Conservation (phyloP, 306 rosid species). For the Casuarina glauca region DNA sequence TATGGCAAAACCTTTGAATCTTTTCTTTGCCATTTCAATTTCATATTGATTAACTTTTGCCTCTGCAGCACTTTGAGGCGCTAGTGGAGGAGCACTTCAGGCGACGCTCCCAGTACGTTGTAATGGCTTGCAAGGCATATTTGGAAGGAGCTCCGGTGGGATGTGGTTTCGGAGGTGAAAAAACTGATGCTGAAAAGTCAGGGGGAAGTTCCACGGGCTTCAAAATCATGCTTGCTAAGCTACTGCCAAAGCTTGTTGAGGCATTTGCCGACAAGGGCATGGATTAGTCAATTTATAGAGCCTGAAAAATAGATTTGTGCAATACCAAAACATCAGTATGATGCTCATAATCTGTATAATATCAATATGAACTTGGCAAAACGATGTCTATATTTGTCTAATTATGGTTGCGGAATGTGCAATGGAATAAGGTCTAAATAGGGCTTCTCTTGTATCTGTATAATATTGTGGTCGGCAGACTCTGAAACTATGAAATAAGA, state of each 20-base stretch:
- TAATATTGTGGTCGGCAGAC: conserved; percentile 30
- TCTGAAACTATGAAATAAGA: conserved; percentile 25
- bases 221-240: conserved; percentile 86
- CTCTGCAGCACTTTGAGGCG: conserved; percentile 77
- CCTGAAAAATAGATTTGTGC: conserved; percentile 39
- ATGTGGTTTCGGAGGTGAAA: conserved; percentile 39
- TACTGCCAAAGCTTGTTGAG: conserved; percentile 74
- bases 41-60: conserved; percentile 11
- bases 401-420: neutral
- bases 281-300: conserved; percentile 51
- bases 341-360: conserved; percentile 38
- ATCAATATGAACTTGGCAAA: conserved; percentile 24
- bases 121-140: conserved; percentile 68
- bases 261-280: conserved; percentile 71
- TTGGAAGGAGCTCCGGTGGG: conserved; percentile 84
- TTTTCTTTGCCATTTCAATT: conserved; percentile 11
- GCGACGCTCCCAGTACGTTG: conserved; percentile 51
- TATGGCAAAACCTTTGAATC: neutral
- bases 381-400: neutral
- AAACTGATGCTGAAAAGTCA: conserved; percentile 38
- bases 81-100: conserved; percentile 79
- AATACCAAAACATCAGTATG: conserved; percentile 31
- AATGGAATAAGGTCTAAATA: conserved; percentile 13
- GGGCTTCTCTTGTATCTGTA: conserved; percentile 11
- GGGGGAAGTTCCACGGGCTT: conserved; percentile 81